Base-by-base conservation (phyloP, 2,329 filamentous ascomycete species). In the Catunica adiposa region DNA sequence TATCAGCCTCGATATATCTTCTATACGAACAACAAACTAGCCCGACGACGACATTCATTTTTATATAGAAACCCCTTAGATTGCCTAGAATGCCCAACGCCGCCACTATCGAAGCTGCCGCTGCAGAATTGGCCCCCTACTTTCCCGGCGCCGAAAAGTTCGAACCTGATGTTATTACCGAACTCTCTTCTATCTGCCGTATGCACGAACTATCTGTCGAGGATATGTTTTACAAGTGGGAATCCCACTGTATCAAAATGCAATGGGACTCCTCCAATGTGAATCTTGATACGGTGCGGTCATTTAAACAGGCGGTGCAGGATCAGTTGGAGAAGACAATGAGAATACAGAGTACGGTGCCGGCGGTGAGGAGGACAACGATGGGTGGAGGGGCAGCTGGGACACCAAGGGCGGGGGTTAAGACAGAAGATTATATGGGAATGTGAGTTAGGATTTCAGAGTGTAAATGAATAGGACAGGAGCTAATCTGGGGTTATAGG, bases 221-320 rank as follows among this genome's bases (percentile, higher is more conserved):
- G 67, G 92, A 97, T 66, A 75, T 97, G 25, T 96, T 88, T 69
- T 96, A 88, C 79, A 97, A 97, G 75, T 98, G 92, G 92, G 92
- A 98, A 68, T 90, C 89, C 0, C 97, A 96, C 74, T 89, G 86
- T 68, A 84, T 98, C 66, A 94, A 90, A 69, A 89, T 97, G 82
- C 87, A 89, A 23, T 72, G 80, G 51, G 87, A 94, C 56, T 84
- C 88, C 57, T 82, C 76, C 58, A 70, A 86, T 59, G 57, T 70
- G 8, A 79, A 84, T 51, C 73, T 94, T 44, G 78, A 84, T 38
- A 83, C 78, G 0, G 78, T 86, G 48, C 78, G 84, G 46, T 79
- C 81, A 56, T 84, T 98, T 66, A 95, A 95, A 68, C 85, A 88
- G 65, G 83, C 86, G 64, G 76, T 96, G 6, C 88, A 90, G 64